phyloP scores from a whole-genome alignment of 495 filamentous ascomycete species.

The Tuber microsphaerosporum region DNA sequence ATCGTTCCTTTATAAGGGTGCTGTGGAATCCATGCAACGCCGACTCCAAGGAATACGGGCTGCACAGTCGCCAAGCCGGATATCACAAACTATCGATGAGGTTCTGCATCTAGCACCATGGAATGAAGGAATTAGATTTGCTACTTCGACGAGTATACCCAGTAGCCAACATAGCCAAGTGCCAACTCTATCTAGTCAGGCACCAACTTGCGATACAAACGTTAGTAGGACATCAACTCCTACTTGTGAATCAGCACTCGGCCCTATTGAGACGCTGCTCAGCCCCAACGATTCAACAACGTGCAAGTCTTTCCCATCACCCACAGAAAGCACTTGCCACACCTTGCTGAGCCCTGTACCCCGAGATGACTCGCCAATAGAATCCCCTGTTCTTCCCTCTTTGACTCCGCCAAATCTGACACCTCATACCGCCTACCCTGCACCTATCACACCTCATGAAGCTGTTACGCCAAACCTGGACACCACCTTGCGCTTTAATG shows the following conservation, averaged over 20 bases:
- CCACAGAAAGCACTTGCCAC: slow-evolving; percentile 43
- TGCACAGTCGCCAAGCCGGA: slow-evolving; percentile 13
- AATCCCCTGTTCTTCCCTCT: slow-evolving; percentile 33
- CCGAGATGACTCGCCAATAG: slow-evolving; percentile 22
- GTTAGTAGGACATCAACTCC: slow-evolving; percentile 10
- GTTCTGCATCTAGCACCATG: slow-evolving; percentile 21
- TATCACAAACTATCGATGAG: slow-evolving; percentile 19
- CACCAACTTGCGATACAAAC: slow-evolving; percentile 31
- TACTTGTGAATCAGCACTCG: slow-evolving; percentile 14
- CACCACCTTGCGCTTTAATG: slow-evolving; percentile 29
- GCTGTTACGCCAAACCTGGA: slow-evolving; percentile 32
- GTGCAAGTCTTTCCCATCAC: slow-evolving; percentile 40
- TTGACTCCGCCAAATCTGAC: slow-evolving; percentile 21
- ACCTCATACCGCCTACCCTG: slow-evolving; percentile 15
- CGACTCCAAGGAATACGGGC: slow-evolving; percentile 22
- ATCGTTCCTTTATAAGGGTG: slow-evolving; percentile 36
- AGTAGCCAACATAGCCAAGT: slow-evolving; percentile 34
- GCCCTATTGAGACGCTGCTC: slow-evolving; percentile 26
- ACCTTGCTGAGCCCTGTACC: slow-evolving; percentile 37
- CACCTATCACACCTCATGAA: slow-evolving; percentile 29
- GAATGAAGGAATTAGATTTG: slow-evolving; percentile 24
- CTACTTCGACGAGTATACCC: slow-evolving; percentile 28
- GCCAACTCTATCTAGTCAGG: slow-evolving; percentile 34
- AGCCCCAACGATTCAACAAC: slow-evolving; percentile 28
- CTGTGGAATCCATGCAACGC: slow-evolving; percentile 41